Evolutionary conservation across 148 eudicot genomes (phyloP).

Genomic region (Camellia lanceoleosa): DNA sequence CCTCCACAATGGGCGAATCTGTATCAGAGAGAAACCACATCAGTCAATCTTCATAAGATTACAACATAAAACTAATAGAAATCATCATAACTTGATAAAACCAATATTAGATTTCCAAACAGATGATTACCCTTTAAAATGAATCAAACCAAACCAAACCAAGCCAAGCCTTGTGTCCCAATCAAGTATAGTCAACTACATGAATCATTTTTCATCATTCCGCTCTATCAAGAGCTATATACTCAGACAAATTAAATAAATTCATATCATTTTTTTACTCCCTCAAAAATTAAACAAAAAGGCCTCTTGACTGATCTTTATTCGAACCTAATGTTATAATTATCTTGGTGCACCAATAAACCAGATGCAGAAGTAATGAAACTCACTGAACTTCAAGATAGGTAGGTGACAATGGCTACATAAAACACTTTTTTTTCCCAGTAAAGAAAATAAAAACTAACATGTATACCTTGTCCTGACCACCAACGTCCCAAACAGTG

Average conservation of each 20-base stretch:
- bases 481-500: constrained; percentile 36
- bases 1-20: constrained; percentile 64
- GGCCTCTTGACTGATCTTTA: constrained; percentile 9
- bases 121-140: neutral
- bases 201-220: no score
- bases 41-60: neutral
- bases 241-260: no score
- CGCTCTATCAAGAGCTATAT: no score
- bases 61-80: neutral
- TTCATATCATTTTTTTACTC: no score
- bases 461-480: constrained; percentile 27
- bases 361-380: neutral
- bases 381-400: neutral
- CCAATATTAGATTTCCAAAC: neutral
- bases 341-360: neutral
- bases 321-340: no score
- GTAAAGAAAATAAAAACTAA: neutral
- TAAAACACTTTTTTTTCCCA: neutral
- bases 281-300: no score
- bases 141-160: no score
- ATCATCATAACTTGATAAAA: neutral
- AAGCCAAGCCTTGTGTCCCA: no score
- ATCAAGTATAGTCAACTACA: no score
- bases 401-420: neutral
- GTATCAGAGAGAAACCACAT: constrained; percentile 8